Percentiles rank a stretch among this genome's conserved stretches.
Evolutionary conservation across 2,329 filamentous ascomycete species (phyloP).

Genomic region (Arthrinium puccinioides): DNA sequence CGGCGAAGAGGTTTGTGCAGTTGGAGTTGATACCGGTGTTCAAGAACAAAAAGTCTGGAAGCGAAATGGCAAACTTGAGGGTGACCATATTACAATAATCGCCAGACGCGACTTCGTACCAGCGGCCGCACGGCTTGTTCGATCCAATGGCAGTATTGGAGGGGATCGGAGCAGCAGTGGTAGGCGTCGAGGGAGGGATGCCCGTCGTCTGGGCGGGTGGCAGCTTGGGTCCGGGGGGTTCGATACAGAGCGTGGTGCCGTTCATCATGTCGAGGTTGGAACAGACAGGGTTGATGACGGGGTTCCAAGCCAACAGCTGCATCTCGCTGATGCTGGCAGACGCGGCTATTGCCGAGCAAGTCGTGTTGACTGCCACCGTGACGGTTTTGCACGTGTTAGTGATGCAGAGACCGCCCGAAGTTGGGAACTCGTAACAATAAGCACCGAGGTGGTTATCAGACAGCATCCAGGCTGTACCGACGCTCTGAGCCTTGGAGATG

Average conservation of each 20-base stretch:
- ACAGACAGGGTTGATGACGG: conserved; percentile 10
- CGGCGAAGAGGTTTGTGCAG: conserved; percentile 14
- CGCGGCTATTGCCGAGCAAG: conserved; percentile 8
- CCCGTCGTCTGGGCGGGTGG: conserved; percentile 1
- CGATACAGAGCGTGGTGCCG: conserved; percentile 10
- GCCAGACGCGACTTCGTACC: conserved; percentile 12
- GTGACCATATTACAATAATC: conserved; percentile 17
- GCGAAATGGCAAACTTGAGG: conserved; percentile 12
- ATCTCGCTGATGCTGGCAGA: conserved; percentile 11
- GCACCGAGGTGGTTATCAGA: conserved; percentile 14
- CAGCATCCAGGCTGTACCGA: conserved; percentile 12
- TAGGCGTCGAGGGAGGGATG: conserved; percentile 4
- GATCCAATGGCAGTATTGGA: conserved; percentile 11
- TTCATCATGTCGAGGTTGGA: conserved; percentile 11
- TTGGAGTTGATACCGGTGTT: conserved; percentile 5
- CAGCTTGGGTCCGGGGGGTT: neutral
- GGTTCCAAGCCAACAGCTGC: conserved; percentile 10
- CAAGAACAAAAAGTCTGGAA: conserved; percentile 11
- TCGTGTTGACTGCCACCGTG: conserved; percentile 2
- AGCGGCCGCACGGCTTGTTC: conserved; percentile 13
- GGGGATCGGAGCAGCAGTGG: conserved; percentile 11
- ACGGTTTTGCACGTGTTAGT: conserved; percentile 9
- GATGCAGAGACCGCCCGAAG: conserved; percentile 13
- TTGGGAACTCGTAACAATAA: conserved; percentile 12
- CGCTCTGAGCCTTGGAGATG: conserved; percentile 10